Percentiles rank a stretch among this genome's conserved stretches.
Evolutionary conservation across 208 protist species (phyloP).

Genomic region (Wallacemonas sp.): DNA sequence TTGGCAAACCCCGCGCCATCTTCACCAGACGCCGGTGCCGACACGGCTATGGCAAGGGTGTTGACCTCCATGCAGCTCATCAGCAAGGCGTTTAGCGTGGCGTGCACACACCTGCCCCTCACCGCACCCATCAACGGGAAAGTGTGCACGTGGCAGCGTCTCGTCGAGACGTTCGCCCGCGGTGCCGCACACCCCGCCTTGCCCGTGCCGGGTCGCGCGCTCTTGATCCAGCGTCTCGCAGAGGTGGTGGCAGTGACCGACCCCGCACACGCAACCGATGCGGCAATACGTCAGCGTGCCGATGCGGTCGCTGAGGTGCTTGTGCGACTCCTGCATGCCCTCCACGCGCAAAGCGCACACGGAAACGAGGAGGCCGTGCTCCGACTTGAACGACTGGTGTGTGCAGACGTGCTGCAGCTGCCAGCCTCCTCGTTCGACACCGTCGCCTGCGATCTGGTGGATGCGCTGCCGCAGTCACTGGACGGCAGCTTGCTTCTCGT

Average conservation of each 20-base stretch:
- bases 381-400: constrained; percentile 9
- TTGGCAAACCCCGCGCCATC: no score
- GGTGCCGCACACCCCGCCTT: constrained; percentile 4
- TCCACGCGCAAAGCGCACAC: background rate
- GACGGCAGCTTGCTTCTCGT: constrained; percentile 22
- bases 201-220: constrained; percentile 23
- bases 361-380: background rate
- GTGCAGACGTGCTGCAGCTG: constrained; percentile 20
- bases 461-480: constrained; percentile 21
- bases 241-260: constrained; percentile 7
- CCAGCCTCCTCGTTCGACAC: background rate
- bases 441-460: constrained; percentile 14
- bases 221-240: constrained; percentile 21
- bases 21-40: no score
- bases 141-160: background rate
- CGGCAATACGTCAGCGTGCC: background rate
- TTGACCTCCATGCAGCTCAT: no score
- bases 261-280: background rate
- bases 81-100: constrained; percentile 22
- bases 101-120: constrained; percentile 13
- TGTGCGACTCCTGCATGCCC: background rate
- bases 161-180: background rate
- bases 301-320: background rate
- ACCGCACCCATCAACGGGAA: constrained; percentile 1
- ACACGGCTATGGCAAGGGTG: no score